These are phyloP conservation scores for Metarhizium rileyi DNA, from an alignment of 2,329 filamentous ascomycete species.

Conservation along the genomic window DNA sequence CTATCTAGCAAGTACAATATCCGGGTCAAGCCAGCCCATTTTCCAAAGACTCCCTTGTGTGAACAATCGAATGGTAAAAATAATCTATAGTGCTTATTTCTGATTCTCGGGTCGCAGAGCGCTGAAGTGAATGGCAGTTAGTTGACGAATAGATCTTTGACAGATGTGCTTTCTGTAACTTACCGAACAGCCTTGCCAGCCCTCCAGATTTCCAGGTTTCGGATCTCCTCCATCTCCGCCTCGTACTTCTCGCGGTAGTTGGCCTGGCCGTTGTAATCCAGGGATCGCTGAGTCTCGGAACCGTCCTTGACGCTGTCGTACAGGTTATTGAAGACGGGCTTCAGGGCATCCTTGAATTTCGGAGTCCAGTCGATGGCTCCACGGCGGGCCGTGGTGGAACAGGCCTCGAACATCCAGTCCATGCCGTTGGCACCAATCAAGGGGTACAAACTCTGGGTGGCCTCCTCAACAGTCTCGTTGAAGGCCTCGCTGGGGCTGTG, in stretches of 20 bases:
- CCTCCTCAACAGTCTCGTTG: conserved; percentile 99
- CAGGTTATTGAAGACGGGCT: conserved; percentile 96
- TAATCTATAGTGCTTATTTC: conserved; percentile 42
- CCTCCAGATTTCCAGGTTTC: conserved; percentile 96
- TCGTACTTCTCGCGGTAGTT: conserved; percentile 98
- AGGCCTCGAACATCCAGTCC: conserved; percentile 99
- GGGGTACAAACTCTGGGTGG: conserved; percentile 94
- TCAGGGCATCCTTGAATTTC: conserved; percentile 94
- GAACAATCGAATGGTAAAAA: not conserved
- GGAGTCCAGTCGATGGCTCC: conserved; percentile 98
- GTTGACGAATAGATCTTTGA: conserved; percentile 6
- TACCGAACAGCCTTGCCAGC: conserved; percentile 94
- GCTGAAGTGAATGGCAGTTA: conserved; percentile 26
- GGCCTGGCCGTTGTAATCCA: conserved; percentile 91
- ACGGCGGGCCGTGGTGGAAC: conserved; percentile 95
- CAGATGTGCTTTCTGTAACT: conserved; percentile 18
- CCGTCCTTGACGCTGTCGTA: conserved; percentile 90
- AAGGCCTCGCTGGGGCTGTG: conserved; percentile 97
- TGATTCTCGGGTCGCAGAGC: conserved; percentile 80
- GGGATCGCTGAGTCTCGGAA: conserved; percentile 87
- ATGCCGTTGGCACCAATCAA: conserved; percentile 96
- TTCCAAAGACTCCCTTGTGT: conserved; percentile 4
- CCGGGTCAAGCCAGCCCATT: not conserved
- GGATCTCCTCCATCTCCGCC: conserved; percentile 98
- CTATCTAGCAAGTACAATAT: conserved; percentile 4